Base-by-base conservation (phyloP, 805 yeast species). In the Myxozyma lipomycoides region DNA sequence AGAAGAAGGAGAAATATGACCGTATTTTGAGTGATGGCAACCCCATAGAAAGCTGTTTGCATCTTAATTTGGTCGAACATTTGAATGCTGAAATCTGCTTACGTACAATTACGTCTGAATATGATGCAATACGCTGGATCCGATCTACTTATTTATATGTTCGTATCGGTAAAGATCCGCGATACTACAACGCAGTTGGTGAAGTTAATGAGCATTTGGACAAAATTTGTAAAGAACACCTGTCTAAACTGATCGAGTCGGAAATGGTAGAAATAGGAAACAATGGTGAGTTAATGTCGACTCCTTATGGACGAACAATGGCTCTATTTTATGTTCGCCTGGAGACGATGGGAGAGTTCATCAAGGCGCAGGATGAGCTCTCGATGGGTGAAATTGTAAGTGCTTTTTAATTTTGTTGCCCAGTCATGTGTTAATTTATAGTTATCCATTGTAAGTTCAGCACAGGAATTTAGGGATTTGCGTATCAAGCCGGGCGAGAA, bases 121-220 rank as follows among this genome's bases (percentile, higher is more conserved):
- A 67, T 32, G 68, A 70, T 35, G 78, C 79, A 0, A 56, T 73
- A 6, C 61, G 64, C 2, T 79, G 82, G 82, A 49, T 79, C 24
- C 64, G 68, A 28, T 70, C 70, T 9, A 78, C 82, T 0, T 79
- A 73, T 58, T 74, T 78, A 44, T 78, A 75, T 55, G 70, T 74
- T 1, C 62, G 83, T 46, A 71, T 64, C 45, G 53, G 54, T 17
- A 60, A 67, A 38, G 73, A 73, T 51, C 77, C 79, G 2, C 43
- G 62, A 0, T 69, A 71, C 15, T 78, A 77, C 55, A 62, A 64
- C 17, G 38, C 56, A 17, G 45, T 48, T 15, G n/a, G 53, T 9
- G 52, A 49, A 5, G 32, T 43, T 17, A 22, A 23, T 3, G 64
- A 65, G 48, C 66, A 67, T 25, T 55, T 76, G 9, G 49, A 56